phyloP scores from a whole-genome alignment of 179 eudicot species.

The Silene noctiflora region DNA sequence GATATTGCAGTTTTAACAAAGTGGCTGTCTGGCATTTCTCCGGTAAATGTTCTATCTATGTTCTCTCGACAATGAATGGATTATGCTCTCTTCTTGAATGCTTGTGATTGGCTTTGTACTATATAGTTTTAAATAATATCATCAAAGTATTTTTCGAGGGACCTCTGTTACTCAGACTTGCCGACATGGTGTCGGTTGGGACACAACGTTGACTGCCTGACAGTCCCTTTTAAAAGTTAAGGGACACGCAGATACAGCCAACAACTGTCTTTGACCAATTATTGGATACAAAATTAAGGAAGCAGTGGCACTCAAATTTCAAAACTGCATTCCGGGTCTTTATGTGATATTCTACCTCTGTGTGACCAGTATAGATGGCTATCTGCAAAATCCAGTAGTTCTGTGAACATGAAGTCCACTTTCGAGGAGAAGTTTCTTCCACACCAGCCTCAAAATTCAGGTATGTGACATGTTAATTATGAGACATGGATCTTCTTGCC shows the following conservation, averaged over 20 bases:
- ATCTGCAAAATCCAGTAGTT: constrained; percentile 69
- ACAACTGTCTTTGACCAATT: too few relatives aligned
- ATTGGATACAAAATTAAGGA: too few relatives aligned
- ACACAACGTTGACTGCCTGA: too few relatives aligned
- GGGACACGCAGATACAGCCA: too few relatives aligned
- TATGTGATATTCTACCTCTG: constrained; percentile 6
- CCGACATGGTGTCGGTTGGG: too few relatives aligned
- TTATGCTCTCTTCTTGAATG: background rate
- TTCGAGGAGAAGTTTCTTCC: constrained; percentile 93
- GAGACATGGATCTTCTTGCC: background rate
- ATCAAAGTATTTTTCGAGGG: background rate
- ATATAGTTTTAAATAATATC: background rate
- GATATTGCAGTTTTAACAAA: constrained; percentile 99
- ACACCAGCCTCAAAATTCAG: constrained; percentile 85
- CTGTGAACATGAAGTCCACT: constrained; percentile 47
- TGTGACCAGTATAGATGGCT: constrained; percentile 95
- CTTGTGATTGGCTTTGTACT: background rate
- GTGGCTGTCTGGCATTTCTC: constrained; percentile 94
- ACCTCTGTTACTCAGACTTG: too few relatives aligned
- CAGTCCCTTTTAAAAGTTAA: too few relatives aligned
- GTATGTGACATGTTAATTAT: constrained; percentile 33
- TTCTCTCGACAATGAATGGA: background rate
- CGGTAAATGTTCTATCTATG: constrained; percentile 43
- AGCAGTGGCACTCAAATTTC: too few relatives aligned
- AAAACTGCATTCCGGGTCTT: too few relatives aligned